These are phyloP conservation scores for Botryotinia narcissicola DNA, from an alignment of 2,329 filamentous ascomycete genomes.

Conservation along the genomic window DNA sequence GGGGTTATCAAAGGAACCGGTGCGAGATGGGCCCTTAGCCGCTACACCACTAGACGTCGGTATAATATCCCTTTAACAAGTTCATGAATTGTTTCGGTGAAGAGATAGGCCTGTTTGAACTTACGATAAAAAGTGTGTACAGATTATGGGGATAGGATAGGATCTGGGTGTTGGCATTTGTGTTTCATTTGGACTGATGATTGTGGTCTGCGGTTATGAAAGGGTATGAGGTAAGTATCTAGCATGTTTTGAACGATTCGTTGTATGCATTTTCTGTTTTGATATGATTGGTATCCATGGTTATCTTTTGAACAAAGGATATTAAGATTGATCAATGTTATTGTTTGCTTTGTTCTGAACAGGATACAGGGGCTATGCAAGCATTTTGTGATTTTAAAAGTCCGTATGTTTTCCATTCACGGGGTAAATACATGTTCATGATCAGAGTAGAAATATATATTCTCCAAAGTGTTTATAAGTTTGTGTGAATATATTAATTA, in stretches of 20 bases:
- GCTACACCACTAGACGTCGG: not conserved
- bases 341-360: not conserved
- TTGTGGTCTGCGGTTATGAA: not conserved
- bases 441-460: not conserved
- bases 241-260: not conserved
- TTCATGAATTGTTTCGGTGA: not conserved
- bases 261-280: not conserved
- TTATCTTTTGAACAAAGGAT: not conserved
- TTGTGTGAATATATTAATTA: not conserved
- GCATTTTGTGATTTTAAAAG: not conserved
- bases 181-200: not conserved
- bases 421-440: not conserved
- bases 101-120: accelerated
- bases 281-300: not conserved
- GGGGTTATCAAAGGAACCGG: not conserved
- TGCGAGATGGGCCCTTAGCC: not conserved
- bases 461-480: not conserved
- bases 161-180: not conserved
- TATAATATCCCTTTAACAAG: not conserved
- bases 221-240: not conserved
- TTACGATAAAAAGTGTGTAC: not conserved
- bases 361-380: not conserved
- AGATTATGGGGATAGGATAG: not conserved
- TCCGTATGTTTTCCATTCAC: not conserved
- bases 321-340: not conserved